Evolutionary conservation across 805 yeast genomes (phyloP), one percentile per base, ranked within the genome.

Genomic region (Lachancea thermotolerans): DNA sequence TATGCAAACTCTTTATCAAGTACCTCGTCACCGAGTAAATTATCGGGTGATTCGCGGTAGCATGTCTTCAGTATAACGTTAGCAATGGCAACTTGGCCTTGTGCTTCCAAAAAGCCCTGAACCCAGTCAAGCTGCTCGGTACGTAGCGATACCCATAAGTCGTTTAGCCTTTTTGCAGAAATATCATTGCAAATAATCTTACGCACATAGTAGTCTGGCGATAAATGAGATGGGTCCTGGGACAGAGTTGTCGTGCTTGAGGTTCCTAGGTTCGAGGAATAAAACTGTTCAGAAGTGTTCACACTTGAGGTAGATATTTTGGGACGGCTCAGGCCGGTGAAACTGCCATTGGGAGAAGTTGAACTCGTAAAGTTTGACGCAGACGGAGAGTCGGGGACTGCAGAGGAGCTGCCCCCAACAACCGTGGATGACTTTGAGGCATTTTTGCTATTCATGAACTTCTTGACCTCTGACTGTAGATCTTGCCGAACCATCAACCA

Each of bases 401-500:
- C 33, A 2, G 39, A 11, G 35, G 44, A 14, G 10, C 30, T n/a
- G 35, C 39, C 39, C n/a, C 28, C 27, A 6, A 17, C 34, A 2
- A 37, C 21, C 15, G 42, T 21, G 2, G 46, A 42, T 2, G 47
- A 37, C 27, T 37, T 40, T 27, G 38, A 35, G 6, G 46, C 18
- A n/a, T 39, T 33, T 17, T 47, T 58, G 12, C 71, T 64, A 37
- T 71, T 62, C 45, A 69, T 68, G 43, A 64, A 57, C 52, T 82
- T 79, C 56, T 82, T 83, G 56, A 72, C 72, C 56, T 89, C 96
- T 6, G 90, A 77, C 38, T 86, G 73, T 18, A 83, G 79, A 62
- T 89, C 96, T 62, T 90, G 97, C 52, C 84, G 79, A 35, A 90
- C 82, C 52, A 90, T 73, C 82, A 86, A 81, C 95, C 96, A 89